Percentiles rank a stretch among this genome's conserved stretches.
Evolutionary conservation across 2,329 filamentous ascomycete genomes (phyloP).

Genomic region (Exophiala alcalophila): DNA sequence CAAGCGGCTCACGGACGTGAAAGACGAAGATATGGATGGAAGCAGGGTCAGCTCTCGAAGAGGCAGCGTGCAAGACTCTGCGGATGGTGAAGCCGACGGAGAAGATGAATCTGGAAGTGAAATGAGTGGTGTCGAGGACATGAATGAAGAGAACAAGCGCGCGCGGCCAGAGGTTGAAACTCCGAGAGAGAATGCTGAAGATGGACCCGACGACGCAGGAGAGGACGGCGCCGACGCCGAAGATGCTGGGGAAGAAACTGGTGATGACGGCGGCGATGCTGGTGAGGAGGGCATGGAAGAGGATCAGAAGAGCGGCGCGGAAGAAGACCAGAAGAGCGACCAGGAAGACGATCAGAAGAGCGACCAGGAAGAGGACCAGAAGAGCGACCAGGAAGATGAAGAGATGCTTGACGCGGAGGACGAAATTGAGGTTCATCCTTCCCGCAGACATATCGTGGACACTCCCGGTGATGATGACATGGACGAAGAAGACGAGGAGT

Average conservation of each 20-base stretch:
- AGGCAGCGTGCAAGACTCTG: conserved; percentile 62
- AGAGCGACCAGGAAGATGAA: conserved; percentile 23
- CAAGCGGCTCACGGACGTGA: conserved; percentile 45
- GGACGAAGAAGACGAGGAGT: conserved; percentile 14
- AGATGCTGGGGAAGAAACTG: conserved; percentile 29
- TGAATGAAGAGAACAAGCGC: conserved; percentile 50
- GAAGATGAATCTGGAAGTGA: conserved; percentile 35
- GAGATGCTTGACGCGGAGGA: conserved; percentile 9
- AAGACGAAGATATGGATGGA: conserved; percentile 45
- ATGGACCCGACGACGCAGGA: conserved; percentile 13
- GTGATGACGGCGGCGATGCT: conserved; percentile 23
- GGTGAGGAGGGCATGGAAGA: conserved; percentile 11
- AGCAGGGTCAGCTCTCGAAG: conserved; percentile 52
- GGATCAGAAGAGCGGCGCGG: conserved; percentile 5
- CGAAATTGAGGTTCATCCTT: conserved; percentile 21
- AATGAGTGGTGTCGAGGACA: conserved; percentile 39
- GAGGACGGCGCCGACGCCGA: conserved; percentile 39
- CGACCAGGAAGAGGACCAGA: conserved; percentile 18
- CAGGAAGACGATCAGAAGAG: conserved; percentile 28
- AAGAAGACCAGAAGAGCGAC: conserved; percentile 5
- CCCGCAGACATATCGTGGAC: too few relatives aligned
- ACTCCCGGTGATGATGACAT: not conserved
- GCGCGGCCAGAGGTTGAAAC: conserved; percentile 20
- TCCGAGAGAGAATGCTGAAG: conserved; percentile 54
- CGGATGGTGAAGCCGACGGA: conserved; percentile 62